These are phyloP conservation scores for Trypanosoma mega DNA, from an alignment of 208 protist species.

Conservation along the genomic window DNA sequence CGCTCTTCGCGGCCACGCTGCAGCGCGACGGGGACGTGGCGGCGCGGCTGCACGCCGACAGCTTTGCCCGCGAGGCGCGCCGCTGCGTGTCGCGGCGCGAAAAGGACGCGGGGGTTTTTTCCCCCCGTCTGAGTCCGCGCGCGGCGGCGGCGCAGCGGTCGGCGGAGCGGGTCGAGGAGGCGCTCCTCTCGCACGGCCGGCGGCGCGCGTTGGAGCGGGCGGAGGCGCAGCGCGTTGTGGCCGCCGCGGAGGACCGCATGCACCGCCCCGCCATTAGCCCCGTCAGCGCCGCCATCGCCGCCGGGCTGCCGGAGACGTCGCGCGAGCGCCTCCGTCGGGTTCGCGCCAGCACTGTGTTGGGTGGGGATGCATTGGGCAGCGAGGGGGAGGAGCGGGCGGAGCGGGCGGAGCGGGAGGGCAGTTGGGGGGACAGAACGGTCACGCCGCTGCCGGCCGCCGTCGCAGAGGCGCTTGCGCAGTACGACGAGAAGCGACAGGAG, in stretches of 20 bases:
- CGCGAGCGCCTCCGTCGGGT: constrained; percentile 45
- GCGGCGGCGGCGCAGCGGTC: constrained; percentile 28
- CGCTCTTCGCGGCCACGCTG: constrained; percentile 49
- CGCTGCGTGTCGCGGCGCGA: constrained; percentile 41
- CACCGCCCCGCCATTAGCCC: constrained; percentile 68
- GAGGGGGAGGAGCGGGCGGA: no score
- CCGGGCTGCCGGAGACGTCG: constrained; percentile 42
- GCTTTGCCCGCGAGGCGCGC: constrained; percentile 41
- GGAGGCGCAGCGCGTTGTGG: constrained; percentile 13
- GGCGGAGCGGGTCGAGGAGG: constrained; percentile 28
- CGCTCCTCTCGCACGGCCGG: constrained; percentile 30
- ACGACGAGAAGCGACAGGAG: constrained; percentile 46
- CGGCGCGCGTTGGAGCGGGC: constrained; percentile 26
- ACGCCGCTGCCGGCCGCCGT: constrained; percentile 28
- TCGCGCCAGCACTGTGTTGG: not conserved
- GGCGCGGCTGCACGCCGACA: constrained; percentile 51
- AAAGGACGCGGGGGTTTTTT: constrained; percentile 25
- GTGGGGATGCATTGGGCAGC: no score
- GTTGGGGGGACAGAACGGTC: not conserved
- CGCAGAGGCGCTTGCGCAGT: constrained; percentile 36
- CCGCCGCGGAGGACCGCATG: constrained; percentile 12
- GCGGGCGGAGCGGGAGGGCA: no score
- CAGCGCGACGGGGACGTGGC: constrained; percentile 38
- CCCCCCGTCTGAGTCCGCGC: constrained; percentile 57
- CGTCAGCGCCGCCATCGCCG: constrained; percentile 68